Base-by-base conservation (phyloP, 1,284 basidiomycete genomes). In the Papiliotrema fonsecae region DNA sequence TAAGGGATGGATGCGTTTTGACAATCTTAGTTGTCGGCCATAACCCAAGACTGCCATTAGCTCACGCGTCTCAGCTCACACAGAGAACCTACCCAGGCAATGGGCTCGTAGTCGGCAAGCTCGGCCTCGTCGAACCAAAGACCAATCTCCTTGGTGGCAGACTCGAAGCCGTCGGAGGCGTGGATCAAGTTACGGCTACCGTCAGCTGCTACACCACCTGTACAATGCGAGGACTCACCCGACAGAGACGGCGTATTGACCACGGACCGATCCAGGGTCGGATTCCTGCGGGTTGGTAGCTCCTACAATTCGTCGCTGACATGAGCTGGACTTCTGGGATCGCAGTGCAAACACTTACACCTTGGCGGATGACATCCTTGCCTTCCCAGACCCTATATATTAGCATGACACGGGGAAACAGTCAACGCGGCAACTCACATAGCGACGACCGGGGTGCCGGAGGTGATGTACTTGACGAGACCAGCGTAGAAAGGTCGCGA, bases 91-190 rank as follows among this genome's bases (percentile, higher is more conserved):
- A 57, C 62, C 61, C 64, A 72, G 42, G 70, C 69, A 38, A 65
- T 65, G 36, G 72, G 70, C 67, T 66, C 60, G 72, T 75, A 75
- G 50, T 69, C 62, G 51, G 66, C 67, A 45, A 76, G 64, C 65
- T 76, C 73, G 57, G 61, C 58, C 48, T 67, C 58, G 57, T 67
- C 64, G 69, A 76, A 77, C 75, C 75, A 76, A 39, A 76, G 73
- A 37, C 70, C 75, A 52, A 77, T 76, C 69, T 77, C 75, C 66
- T 76, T 69, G 62, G 74, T 75, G 37, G 75, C 75, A 42, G 72
- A 67, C 37, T 77, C 75, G 60, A 73, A 73, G 42, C 70, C 70
- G 72, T 77, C 75, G 55, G 74, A 75, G 43, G 73, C 74, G 64
- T 76, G 75, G 60, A 76, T 75, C 48, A 74, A 65, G 73, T 76